Evolutionary conservation across 2,329 filamentous ascomycete genomes (phyloP).

Genomic region (Microsporum ferrugineum): DNA sequence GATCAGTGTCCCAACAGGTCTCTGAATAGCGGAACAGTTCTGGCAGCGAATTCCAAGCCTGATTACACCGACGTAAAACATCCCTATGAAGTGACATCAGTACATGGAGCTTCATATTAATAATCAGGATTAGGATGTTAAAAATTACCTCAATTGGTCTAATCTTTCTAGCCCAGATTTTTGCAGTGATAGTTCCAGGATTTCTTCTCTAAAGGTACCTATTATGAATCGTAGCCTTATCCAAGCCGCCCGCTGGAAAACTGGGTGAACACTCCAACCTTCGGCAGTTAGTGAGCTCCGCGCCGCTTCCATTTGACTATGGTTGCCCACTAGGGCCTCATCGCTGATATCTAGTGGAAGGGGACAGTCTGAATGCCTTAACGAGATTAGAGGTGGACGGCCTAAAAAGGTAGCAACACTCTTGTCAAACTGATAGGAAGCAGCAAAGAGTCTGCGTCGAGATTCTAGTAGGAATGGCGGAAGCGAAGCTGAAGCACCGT

Average conservation of each 20-base stretch:
- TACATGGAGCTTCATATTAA: background rate
- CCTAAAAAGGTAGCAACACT: conserved; percentile 2
- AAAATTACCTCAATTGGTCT: background rate
- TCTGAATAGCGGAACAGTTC: background rate
- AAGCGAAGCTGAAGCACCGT: background rate
- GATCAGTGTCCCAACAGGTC: background rate
- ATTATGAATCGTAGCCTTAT: background rate
- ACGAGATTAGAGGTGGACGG: background rate
- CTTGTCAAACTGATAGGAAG: background rate
- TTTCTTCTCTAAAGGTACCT: conserved; percentile 2
- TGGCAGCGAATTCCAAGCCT: conserved; percentile 1
- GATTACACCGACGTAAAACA: background rate
- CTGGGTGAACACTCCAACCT: background rate
- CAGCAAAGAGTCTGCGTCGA: background rate
- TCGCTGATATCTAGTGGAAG: conserved; percentile 3
- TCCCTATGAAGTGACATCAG: background rate
- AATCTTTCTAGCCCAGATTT: background rate
- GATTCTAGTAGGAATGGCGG: background rate
- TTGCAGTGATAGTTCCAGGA: conserved; percentile 3
- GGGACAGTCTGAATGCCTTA: background rate
- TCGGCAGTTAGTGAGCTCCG: background rate
- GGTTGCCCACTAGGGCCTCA: background rate
- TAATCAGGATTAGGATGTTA: background rate
- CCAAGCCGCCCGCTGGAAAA: background rate
- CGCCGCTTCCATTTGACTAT: background rate